A percentile compares a stretch with the other conserved stretches of the same genome.
These are phyloP conservation scores for Puya raimondii DNA, from an alignment of 176 grass and related monocot genomes.

Conservation along the genomic window DNA sequence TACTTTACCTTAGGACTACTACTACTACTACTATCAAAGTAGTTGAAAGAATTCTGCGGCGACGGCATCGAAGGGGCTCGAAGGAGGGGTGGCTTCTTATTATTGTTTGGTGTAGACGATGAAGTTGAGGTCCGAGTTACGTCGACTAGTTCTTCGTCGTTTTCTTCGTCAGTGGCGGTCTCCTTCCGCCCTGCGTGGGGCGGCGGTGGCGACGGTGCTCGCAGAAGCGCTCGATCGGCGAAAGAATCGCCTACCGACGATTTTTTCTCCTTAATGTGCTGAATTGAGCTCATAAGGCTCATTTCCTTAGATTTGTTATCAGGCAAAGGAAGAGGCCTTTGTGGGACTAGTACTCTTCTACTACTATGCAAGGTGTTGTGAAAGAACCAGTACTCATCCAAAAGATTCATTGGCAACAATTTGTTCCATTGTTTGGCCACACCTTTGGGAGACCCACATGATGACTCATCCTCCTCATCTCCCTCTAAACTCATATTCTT, in stretches of 20 bases:
- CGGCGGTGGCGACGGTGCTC: conserved; percentile 39
- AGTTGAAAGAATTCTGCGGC: background rate
- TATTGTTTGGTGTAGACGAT: background rate
- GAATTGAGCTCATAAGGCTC: too few relatives aligned
- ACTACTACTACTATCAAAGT: too few relatives aligned
- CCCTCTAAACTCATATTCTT: conserved; percentile 3
- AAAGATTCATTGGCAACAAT: conserved; percentile 31
- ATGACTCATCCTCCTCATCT: background rate
- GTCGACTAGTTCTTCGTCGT: background rate
- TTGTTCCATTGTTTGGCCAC: background rate
- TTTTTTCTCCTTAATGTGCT: too few relatives aligned
- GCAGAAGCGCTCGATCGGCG: conserved; percentile 7
- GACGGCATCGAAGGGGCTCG: conserved; percentile 52
- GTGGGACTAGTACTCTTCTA: background rate
- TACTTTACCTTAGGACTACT: too few relatives aligned
- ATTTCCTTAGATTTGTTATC: background rate
- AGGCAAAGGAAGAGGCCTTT: conserved; percentile 13
- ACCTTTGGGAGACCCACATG: background rate
- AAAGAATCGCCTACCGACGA: background rate
- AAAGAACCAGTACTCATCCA: conserved; percentile 90
- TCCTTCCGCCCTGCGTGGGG: background rate
- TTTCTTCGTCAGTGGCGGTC: background rate
- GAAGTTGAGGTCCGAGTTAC: conserved; percentile 2
- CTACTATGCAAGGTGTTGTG: conserved; percentile 45
- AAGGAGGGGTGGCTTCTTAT: conserved; percentile 8